Conservation (phyloP, 345 rosid species). For the Bruguiera sexangula region DNA sequence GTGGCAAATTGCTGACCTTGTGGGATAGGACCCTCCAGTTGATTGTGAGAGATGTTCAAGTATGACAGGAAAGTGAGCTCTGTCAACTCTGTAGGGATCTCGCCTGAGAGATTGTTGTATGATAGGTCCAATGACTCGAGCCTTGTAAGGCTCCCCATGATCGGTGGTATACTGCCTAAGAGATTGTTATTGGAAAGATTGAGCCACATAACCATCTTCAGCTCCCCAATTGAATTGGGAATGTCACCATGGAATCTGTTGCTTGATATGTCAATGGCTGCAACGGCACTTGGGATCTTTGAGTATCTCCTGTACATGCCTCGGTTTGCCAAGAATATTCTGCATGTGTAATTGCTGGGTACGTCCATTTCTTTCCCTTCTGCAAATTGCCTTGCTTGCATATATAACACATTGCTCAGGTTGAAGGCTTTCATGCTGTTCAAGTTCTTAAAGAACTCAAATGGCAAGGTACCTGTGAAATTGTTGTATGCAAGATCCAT, state of each 20-base stretch:
- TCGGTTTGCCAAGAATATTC: no score
- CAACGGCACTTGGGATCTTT: no score
- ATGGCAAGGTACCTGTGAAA: no score
- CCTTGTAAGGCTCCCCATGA: neutral
- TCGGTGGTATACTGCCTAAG: neutral
- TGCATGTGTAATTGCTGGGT: no score
- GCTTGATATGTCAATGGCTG: constrained; percentile 7
- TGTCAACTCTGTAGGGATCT: neutral
- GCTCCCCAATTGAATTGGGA: neutral
- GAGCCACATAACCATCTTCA: neutral
- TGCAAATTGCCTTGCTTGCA: no score
- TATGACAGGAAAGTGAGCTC: constrained; percentile 1
- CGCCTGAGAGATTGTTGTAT: neutral
- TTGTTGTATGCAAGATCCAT: no score
- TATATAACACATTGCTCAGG: no score
- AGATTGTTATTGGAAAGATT: constrained; percentile 1
- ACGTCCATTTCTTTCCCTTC: no score
- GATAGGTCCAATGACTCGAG: constrained; percentile 5
- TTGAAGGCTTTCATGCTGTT: no score
- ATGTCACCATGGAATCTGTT: constrained; percentile 8
- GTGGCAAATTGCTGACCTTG: neutral
- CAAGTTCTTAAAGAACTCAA: no score
- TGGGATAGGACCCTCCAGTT: neutral
- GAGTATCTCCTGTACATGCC: no score
- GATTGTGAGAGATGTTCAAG: neutral